Evolutionary conservation across 495 filamentous ascomycete species (phyloP), one percentile per base, ranked within the genome.

Genomic region (Usnea hakonensis): DNA sequence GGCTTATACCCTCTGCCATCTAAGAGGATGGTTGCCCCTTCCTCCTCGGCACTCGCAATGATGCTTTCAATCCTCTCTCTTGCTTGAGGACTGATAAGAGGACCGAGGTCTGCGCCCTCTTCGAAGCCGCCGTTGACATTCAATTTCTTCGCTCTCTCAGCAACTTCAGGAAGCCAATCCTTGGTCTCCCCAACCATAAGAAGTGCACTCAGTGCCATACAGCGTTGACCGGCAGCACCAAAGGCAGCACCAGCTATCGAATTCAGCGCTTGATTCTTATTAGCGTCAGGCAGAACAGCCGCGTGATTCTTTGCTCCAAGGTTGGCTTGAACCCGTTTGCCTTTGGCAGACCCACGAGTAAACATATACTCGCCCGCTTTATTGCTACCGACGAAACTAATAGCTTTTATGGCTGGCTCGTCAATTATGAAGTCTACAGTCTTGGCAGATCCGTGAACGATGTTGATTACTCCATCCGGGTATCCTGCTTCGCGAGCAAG

Each of bases 251-350:
- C 94, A 17, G 90, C 85, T 70, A 99, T 91, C 19, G 92, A 89
- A 72, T 97, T 97, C 60, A 99, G 76, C 62, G 95, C 87, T 35
- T 96, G 92, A 77, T 97, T 96, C 84, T 96, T 97, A 79, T 97
- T 96, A 77, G 87, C 90, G 78, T 99, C 94, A 2, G 95, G 94
- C 64, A 97, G 82, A 28, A 99, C 86, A 36, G 90, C 89, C 30
- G 92, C 93, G 73, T 99, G 94, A 81, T 99, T 99, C 84, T 99
- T 99, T 48, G 94, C 94, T 28, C 94, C 94, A 58, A 99, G 77
- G 74, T 99, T 99, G 69, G 94, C 94, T 76, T 99, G 94, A n/a
- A 97, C 92, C 68, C 85, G 83, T 76, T 88, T 88, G 59, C 94
- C 94, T 70, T 97, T 92, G 65, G 92, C 92, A 10, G 91, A 95